Percentiles rank a stretch among this genome's conserved stretches.
Conservation (phyloP, 2,329 filamentous ascomycete genomes). For the Uncinocarpus reesii region DNA sequence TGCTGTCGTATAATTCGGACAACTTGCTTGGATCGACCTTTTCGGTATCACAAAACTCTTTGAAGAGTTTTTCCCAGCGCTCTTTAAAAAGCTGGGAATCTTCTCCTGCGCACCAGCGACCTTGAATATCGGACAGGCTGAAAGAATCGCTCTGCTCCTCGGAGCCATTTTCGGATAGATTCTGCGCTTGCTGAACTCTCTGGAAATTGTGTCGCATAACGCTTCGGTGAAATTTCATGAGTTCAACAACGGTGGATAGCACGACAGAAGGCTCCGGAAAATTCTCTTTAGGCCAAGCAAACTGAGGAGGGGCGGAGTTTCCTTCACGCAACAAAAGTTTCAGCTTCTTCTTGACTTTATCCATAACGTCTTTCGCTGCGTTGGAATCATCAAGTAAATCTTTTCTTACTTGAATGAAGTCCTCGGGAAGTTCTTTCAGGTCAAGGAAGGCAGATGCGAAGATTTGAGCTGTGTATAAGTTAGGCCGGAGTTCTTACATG, state of each 20-base stretch:
- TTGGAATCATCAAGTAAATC: constrained; percentile 95
- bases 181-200: constrained; percentile 51
- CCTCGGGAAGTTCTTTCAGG: constrained; percentile 70
- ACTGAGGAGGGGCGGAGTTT: constrained; percentile 86
- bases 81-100: constrained; percentile 91
- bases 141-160: constrained; percentile 34
- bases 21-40: constrained; percentile 99
- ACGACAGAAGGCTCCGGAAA: constrained; percentile 92
- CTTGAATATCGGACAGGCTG: constrained; percentile 61
- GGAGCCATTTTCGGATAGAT: constrained; percentile 15
- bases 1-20: constrained; percentile 95
- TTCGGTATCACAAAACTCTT: constrained; percentile 90
- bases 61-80: constrained; percentile 95
- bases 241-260: constrained; percentile 77
- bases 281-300: constrained; percentile 89
- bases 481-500: background rate
- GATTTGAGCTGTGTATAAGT: constrained; percentile 58
- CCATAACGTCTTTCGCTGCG: constrained; percentile 97
- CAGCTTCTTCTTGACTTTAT: constrained; percentile 99
- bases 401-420: constrained; percentile 84
- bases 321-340: constrained; percentile 85
- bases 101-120: constrained; percentile 92
- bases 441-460: constrained; percentile 85
- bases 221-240: constrained; percentile 94
- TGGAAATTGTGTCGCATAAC: constrained; percentile 93